phyloP scores from a whole-genome alignment of 768 basidiomycete species.

The Boletellus sp. region DNA sequence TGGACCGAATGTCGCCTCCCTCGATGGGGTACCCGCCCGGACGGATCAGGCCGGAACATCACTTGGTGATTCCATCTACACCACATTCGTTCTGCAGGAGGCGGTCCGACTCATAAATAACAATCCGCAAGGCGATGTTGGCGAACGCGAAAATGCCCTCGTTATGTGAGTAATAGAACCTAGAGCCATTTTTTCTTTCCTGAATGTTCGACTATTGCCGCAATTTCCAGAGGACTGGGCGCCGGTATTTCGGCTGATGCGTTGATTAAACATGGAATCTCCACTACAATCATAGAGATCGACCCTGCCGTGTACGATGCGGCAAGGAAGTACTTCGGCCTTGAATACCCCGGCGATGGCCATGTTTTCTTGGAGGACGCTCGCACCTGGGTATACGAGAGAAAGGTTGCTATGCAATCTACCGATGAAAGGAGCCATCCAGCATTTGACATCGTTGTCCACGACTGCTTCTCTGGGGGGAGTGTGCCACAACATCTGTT shows the following conservation, averaged over 20 bases:
- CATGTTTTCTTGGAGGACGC: slow-evolving; percentile 79
- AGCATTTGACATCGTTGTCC: slow-evolving; percentile 69
- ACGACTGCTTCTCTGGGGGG: slow-evolving; percentile 94
- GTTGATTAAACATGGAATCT: slow-evolving; percentile 63
- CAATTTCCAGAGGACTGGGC: slow-evolving; percentile 71
- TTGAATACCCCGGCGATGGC: slow-evolving; percentile 58
- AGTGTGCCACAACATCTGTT: slow-evolving; percentile 85
- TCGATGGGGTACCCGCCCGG: slow-evolving; percentile 40
- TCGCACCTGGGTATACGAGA: slow-evolving; percentile 55
- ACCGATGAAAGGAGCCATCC: slow-evolving; percentile 1
- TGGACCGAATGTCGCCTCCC: slow-evolving; percentile 42
- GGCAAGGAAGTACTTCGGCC: slow-evolving; percentile 73
- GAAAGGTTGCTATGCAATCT: slow-evolving; percentile 32
- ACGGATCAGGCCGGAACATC: slow-evolving; percentile 51
- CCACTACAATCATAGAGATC: slow-evolving; percentile 86
- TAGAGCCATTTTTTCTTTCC: slow-evolving; percentile 2
- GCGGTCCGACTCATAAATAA: slow-evolving; percentile 68
- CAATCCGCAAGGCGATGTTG: slow-evolving; percentile 36
- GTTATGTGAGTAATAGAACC: slow-evolving; percentile 55
- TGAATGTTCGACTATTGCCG: background rate
- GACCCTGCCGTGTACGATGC: slow-evolving; percentile 88
- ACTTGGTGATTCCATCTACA: slow-evolving; percentile 79
- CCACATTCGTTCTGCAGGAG: slow-evolving; percentile 84
- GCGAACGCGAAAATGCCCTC: slow-evolving; percentile 50
- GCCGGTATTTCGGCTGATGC: slow-evolving; percentile 77